Percentiles rank a stretch among this genome's conserved stretches.
These are phyloP conservation scores for Macrocystidia cucumis DNA, from an alignment of 1,284 basidiomycete genomes.

Conservation along the genomic window DNA sequence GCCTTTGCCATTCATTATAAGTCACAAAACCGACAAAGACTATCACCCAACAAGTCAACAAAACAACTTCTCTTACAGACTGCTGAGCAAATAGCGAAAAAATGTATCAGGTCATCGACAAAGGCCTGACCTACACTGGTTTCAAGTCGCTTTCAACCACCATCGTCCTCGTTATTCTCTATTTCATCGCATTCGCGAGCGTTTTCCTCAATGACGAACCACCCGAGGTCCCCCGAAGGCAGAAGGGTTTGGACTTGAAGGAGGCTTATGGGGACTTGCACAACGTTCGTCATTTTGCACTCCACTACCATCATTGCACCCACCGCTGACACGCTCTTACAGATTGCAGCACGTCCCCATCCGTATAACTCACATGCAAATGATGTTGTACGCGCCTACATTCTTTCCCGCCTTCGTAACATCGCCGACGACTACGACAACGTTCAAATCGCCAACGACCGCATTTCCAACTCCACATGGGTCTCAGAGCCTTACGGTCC, in stretches of 20 bases:
- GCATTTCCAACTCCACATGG: constrained; percentile 23
- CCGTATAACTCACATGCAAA: constrained; percentile 74
- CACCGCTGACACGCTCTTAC: not conserved
- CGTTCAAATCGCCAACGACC: constrained; percentile 48
- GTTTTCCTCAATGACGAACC: constrained; percentile 50
- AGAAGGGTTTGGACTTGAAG: constrained; percentile 45
- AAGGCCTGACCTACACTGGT: too few species aligned
- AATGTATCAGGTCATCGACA: too few species aligned
- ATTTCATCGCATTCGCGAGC: constrained; percentile 41
- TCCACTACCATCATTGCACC: not conserved
- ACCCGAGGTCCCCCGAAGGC: constrained; percentile 35
- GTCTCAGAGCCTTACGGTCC: not conserved
- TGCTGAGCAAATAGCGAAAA: too few species aligned
- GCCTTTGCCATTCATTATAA: too few species aligned
- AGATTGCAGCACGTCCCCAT: constrained; percentile 66
- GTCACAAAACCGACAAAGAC: too few species aligned
- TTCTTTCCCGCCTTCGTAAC: constrained; percentile 44
- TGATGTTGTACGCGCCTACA: constrained; percentile 50
- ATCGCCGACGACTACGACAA: constrained; percentile 33
- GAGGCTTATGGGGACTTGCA: constrained; percentile 58
- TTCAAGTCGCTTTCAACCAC: constrained; percentile 46
- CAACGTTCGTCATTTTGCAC: constrained; percentile 28
- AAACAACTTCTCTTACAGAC: too few species aligned
- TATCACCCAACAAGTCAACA: too few species aligned
- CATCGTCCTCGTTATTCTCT: constrained; percentile 40